These are phyloP conservation scores for Amaranthus hypochondriacus DNA, from an alignment of 148 eudicot genomes.

Conservation along the genomic window DNA sequence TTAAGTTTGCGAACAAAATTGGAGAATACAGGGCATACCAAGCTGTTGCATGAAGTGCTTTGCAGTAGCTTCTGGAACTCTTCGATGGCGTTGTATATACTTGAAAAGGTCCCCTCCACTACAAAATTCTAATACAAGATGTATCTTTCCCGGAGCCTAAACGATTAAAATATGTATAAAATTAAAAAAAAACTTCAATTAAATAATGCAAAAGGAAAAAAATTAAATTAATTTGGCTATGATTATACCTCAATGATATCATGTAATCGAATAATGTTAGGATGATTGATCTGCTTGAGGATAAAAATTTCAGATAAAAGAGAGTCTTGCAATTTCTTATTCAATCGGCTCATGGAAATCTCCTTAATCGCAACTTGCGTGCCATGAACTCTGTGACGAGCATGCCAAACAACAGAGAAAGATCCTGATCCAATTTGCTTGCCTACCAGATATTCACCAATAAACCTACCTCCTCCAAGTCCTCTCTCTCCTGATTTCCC, in stretches of 20 bases:
- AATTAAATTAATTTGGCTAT: background rate
- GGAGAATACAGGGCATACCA: slow-evolving; percentile 41
- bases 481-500: slow-evolving; percentile 37
- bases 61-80: slow-evolving; percentile 76
- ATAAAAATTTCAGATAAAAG: slow-evolving; percentile 85
- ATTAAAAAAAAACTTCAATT: background rate
- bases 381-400: slow-evolving; percentile 61
- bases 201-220: background rate
- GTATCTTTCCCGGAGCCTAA: slow-evolving; percentile 89
- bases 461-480: slow-evolving; percentile 34
- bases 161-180: background rate
- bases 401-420: slow-evolving; percentile 88
- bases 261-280: slow-evolving; percentile 69
- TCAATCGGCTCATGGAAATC: slow-evolving; percentile 51
- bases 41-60: slow-evolving; percentile 88
- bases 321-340: slow-evolving; percentile 70
- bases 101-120: slow-evolving; percentile 87
- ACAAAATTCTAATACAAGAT: slow-evolving; percentile 88
- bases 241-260: slow-evolving; percentile 72
- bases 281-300: slow-evolving; percentile 69
- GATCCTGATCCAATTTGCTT: slow-evolving; percentile 76
- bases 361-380: slow-evolving; percentile 84
- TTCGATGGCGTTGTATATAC: slow-evolving; percentile 76
- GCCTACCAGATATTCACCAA: slow-evolving; percentile 73
- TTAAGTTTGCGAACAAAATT: background rate